Conservation (phyloP, 2,329 filamentous ascomycete species). For the Calonectria honghensis region DNA sequence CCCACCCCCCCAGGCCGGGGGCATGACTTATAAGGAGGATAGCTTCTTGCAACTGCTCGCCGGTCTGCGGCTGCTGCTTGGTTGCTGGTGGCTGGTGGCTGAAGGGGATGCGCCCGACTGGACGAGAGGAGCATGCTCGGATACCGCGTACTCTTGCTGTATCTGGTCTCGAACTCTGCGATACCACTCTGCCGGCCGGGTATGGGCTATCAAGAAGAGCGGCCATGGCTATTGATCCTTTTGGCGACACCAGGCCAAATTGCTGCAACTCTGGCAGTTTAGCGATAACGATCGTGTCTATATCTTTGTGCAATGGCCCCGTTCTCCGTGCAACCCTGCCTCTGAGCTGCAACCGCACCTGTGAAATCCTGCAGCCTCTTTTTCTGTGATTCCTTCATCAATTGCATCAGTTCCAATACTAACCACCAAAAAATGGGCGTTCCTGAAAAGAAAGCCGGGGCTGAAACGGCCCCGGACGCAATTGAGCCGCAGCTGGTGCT, state of each 20-base stretch:
- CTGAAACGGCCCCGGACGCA: slow-evolving; percentile 14
- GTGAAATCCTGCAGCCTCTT: background rate
- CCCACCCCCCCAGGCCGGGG: background rate
- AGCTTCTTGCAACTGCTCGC: background rate
- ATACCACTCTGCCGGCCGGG: slow-evolving; percentile 29
- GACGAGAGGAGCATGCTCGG: background rate
- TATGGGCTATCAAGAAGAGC: slow-evolving; percentile 29
- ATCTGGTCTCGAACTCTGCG: slow-evolving; percentile 1
- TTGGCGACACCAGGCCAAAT: background rate
- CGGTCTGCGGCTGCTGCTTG: background rate
- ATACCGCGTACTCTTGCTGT: background rate
- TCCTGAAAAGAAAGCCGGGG: slow-evolving; percentile 23
- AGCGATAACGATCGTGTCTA: slow-evolving; percentile 34
- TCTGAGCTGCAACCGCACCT: background rate
- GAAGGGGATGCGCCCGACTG: slow-evolving; percentile 2
- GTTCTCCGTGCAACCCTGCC: slow-evolving; percentile 18
- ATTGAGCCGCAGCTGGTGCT: slow-evolving; percentile 30
- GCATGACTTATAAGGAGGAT: background rate
- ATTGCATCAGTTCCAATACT: background rate
- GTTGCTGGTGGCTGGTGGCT: background rate
- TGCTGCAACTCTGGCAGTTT: background rate
- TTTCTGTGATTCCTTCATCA: background rate
- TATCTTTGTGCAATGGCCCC: slow-evolving; percentile 31
- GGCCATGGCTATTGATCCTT: slow-evolving; percentile 10
- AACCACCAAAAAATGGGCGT: slow-evolving; percentile 17